A percentile compares a stretch with the other conserved stretches of the same genome.
phyloP scores from a whole-genome alignment of 805 yeast species.

The Candida sonorensis region DNA sequence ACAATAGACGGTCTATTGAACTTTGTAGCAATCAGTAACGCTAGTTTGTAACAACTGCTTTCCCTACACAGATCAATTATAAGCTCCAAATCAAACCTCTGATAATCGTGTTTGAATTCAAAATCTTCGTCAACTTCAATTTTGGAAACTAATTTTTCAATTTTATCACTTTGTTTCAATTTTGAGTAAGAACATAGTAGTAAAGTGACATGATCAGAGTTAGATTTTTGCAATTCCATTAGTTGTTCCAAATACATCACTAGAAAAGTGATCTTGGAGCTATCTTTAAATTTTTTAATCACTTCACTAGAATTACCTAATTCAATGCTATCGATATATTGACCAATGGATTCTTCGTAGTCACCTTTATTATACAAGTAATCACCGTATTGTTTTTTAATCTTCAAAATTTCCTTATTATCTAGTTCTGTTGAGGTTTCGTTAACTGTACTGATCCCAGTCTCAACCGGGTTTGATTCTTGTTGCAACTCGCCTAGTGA shows the following conservation, averaged over 20 bases:
- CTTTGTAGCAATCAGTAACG: constrained; percentile 61
- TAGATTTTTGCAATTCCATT: constrained; percentile 47
- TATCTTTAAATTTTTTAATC: constrained; percentile 72
- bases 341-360: constrained; percentile 62
- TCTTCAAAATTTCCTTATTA: constrained; percentile 28
- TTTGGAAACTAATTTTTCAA: constrained; percentile 47
- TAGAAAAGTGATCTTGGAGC: constrained; percentile 60
- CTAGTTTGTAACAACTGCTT: constrained; percentile 58
- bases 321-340: constrained; percentile 47
- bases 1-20: constrained; percentile 69
- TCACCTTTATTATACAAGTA: constrained; percentile 61
- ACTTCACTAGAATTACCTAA: constrained; percentile 65
- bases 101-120: constrained; percentile 28
- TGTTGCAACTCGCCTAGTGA: too few species aligned
- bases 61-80: constrained; percentile 69
- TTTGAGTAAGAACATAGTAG: constrained; percentile 76
- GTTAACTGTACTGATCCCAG: too few species aligned
- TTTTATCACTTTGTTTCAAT: constrained; percentile 51
- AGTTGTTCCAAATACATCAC: constrained; percentile 58
- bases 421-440: too few species aligned
- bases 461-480: too few species aligned
- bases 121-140: constrained; percentile 28
- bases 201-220: constrained; percentile 77
- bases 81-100: constrained; percentile 58
- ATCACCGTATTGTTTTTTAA: constrained; percentile 63